Evolutionary conservation across 495 filamentous ascomycete species (phyloP), one percentile per base, ranked within the genome.

Genomic region (Aspergillus indologenus): DNA sequence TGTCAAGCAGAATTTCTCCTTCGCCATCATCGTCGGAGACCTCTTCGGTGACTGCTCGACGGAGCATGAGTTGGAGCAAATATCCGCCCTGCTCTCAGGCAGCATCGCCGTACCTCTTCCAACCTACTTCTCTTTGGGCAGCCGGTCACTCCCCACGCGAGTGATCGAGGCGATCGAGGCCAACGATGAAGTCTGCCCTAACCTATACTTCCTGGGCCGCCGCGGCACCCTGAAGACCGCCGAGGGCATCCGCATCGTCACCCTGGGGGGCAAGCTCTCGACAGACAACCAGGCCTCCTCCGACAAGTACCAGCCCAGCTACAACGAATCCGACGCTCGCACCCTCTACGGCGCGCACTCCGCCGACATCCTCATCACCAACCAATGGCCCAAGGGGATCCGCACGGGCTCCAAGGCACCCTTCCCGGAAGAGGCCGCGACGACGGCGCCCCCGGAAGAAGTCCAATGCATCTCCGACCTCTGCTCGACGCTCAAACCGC

Each of bases 161-260:
- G 79, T 96, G 2, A 67, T 90, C 24, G 84, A 90, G 64, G 87
- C 81, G 68, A 83, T 98, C 31, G 80, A 90, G 67, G 81, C 81
- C 43, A 82, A 88, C 62, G 91, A 93, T 62, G 88, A 94, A 68
- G 78, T 98, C 22, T 96, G 91, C 64, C 79, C 85, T 1, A 96
- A 98, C 62, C 81, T 98, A 3, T 90, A 88, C 73, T 95, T 86
- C 68, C 83, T 98, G 0, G 91, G 90, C 21, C 95, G 91, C 68
- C 87, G 90, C 55, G 88, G 85, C 26, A 84, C 86, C 9, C 85
- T 91, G 43, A 96, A 92, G 69, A 98, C 94, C 0, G 87, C 89
- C 20, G 91, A 96, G 54, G 94, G 94, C 12, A 80, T 98, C 21
- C 83, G 88, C 14, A 90, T 98, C 54, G 88, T 91, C 4, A 76